Evolutionary conservation across 129 eudicot species (phyloP).

Genomic region (sunflower (Helianthus annuus)): HanXRQr2.0-SUNRISE NC_035445.2:87434845-87435344

Average conservation of each 20-base stretch:
- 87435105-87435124: conserved; percentile 92
- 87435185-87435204: conserved; percentile 51
- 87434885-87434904: too few species aligned
- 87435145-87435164: conserved; percentile 83
- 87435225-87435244: background rate
- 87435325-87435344: too few species aligned
- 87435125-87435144: conserved; percentile 98
- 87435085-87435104: conserved; percentile 58
- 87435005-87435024: conserved; percentile 74
- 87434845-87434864: too few species aligned
- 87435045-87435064: conserved; percentile 84
- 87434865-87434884: too few species aligned
- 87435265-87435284: too few species aligned
- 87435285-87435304: too few species aligned
- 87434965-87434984: background rate
- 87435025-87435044: conserved; percentile 94
- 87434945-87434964: conserved; percentile 56
- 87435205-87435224: background rate
- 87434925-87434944: too few species aligned
- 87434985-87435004: conserved; percentile 10
- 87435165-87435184: conserved; percentile 85
- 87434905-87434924: too few species aligned
- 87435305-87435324: too few species aligned
- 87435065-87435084: conserved; percentile 55
- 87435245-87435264: too few species aligned